These are phyloP conservation scores for Xylaria sp. DNA, from an alignment of 2,329 filamentous ascomycete genomes.

Conservation along the genomic window DNA sequence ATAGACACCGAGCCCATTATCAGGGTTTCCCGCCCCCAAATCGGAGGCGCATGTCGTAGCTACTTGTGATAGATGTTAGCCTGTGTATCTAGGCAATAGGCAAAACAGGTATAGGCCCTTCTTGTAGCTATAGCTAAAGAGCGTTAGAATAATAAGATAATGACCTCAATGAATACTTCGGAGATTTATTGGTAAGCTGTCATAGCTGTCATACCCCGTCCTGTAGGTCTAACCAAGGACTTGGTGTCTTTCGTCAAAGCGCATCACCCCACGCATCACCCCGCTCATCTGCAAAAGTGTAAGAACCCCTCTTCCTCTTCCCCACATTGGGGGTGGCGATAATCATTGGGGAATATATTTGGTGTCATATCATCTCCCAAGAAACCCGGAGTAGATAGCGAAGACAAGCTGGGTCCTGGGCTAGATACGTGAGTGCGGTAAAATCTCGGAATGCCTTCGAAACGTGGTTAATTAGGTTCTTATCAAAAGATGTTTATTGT, in stretches of 20 bases:
- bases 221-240: background rate
- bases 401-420: background rate
- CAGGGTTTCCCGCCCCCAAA: background rate
- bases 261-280: background rate
- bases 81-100: background rate
- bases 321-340: constrained; percentile 17
- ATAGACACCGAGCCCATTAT: background rate
- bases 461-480: background rate
- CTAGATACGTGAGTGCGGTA: background rate
- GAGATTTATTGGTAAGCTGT: background rate
- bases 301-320: constrained; percentile 27
- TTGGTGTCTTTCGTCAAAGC: background rate
- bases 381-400: background rate
- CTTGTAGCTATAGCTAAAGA: background rate
- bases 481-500: background rate
- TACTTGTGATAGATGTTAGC: background rate
- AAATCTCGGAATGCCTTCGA: background rate
- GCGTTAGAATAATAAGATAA: background rate
- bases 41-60: background rate
- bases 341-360: background rate
- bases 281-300: background rate
- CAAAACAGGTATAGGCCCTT: background rate
- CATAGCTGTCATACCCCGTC: background rate
- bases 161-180: background rate
- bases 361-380: background rate